These are phyloP conservation scores for Pistacia vera DNA, from an alignment of 345 rosid species.

Conservation along the genomic window DNA sequence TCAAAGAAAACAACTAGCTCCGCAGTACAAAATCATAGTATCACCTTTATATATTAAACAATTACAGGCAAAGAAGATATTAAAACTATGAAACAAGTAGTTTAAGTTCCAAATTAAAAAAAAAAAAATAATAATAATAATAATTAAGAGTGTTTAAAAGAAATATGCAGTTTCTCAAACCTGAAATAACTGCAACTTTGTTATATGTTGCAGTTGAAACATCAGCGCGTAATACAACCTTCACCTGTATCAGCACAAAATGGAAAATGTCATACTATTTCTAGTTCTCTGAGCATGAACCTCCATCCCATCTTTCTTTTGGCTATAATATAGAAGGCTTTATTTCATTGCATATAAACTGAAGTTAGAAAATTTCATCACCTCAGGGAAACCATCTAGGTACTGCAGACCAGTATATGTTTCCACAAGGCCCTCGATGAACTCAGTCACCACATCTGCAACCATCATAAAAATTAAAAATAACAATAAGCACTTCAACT, in stretches of 20 bases:
- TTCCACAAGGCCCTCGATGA: conserved; percentile 92
- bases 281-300: not conserved
- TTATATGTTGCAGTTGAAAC: conserved; percentile 62
- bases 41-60: not conserved
- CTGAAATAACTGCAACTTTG: conserved; percentile 94
- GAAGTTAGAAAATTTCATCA: conserved; percentile 20
- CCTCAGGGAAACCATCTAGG: conserved; percentile 96
- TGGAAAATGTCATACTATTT: not conserved
- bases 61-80: not conserved
- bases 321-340: not conserved
- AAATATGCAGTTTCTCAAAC: conserved; percentile 35
- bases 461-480: not conserved
- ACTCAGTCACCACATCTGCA: conserved; percentile 94
- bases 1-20: not conserved
- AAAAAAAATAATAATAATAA: not conserved
- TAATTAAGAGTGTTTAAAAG: not conserved
- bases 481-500: not conserved
- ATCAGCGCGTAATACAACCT: conserved; percentile 94
- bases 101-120: conserved; percentile 1
- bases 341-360: not conserved
- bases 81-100: not conserved
- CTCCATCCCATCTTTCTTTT: not conserved
- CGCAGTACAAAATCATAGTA: too few species aligned
- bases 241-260: conserved; percentile 50
- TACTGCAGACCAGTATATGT: conserved; percentile 86